Evolutionary conservation across 2,329 filamentous ascomycete species (phyloP), one percentile per base, ranked within the genome.

Genomic region (Alternaria arborescens): DNA sequence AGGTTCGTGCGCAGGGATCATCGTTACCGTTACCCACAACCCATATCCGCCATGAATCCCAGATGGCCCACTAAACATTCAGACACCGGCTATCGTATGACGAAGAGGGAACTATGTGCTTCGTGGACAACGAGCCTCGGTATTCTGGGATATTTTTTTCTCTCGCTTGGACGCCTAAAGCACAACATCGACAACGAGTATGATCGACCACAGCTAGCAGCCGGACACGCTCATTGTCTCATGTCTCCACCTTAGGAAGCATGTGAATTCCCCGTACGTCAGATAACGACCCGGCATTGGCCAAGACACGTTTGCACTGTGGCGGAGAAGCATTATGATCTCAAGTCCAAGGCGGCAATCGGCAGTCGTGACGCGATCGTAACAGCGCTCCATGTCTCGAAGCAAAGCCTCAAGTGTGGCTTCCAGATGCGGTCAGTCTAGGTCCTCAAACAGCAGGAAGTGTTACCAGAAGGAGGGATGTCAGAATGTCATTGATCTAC

Each of bases 391-490:
- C n/a, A 36, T 26, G 36, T 50, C 24, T 18, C 55, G 10, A 42
- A 47, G 26, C 50, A 43, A 59, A 52, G n/a, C 26, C 40, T 51
- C 54, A 52, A 16, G n/a, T 30, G 24, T 57, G 36, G 46, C 46
- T 38, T 38, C 38, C 32, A 38, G 24, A 30, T 16, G 14, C 43
- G 20, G 40, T 56, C 7, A 46, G n/a, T 43, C 44, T 43, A 20
- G 44, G 32, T 40, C 20, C n/a, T 43, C 30, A 40, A 14, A 22
- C 16, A 32, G 24, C 43, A 41, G 46, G 44, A 51, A 14, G 26
- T 5, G 14, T 30, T 43, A 46, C 38, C 28, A 52, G 56, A 14
- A 30, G 22, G 28, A 36, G 16, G 20, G 12, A 42, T 34, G 48
- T n/a, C 18, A 34, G 16, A 28, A 52, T 52, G 58, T 60, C 58